Evolutionary conservation across 352 stramenopile species (phyloP), one percentile per base, ranked within the genome.

Genomic region (Pythium insidiosum): DNA sequence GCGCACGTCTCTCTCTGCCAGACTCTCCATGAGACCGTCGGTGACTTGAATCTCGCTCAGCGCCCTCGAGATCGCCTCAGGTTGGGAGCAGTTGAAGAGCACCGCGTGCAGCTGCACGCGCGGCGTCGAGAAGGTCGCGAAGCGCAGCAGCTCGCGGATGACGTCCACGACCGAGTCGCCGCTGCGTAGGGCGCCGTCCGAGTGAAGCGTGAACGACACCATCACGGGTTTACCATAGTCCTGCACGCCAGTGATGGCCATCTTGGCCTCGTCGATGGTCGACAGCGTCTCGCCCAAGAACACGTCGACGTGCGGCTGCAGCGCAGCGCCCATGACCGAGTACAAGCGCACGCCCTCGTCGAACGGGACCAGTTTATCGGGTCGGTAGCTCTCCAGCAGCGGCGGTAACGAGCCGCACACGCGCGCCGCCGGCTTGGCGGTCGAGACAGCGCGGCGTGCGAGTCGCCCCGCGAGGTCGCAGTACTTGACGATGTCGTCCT

Each of bases 271-370:
- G 46, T 79, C 72, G 13, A 84, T 53, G 6, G 65, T 92, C 10
- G 83, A 95, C 60, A 96, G 73, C 16, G 88, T 97, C 65, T 96
- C 86, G 3, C 75, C 84, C 20, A 96, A 58, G 45, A 81, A 96
- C 4, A 61, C 48, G 52, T 96, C 82, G 12, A 95, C 69, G 47
- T 82, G 67, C 9, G 69, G 68, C 21, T 56, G 47, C 48, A 96
- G 58, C 5, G 81, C 67, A n/a, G 53, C 49, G 18, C 68, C 73
- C 24, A 89, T 78, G 33, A 82, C 40, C 25, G 58, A 45, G 56
- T 97, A 97, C 16, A 75, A 24, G 31, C 53, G 58, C 16, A 93
- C 74, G 26, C 84, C 88, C 45, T 89, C 57, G 3, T 76, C 56
- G 45, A 79, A 68, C 13, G 68, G 50, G 22, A 77, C 59, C 5